Evolutionary conservation across 768 basidiomycete genomes (phyloP).

Genomic region (Candolleomyces eurysporus): DNA sequence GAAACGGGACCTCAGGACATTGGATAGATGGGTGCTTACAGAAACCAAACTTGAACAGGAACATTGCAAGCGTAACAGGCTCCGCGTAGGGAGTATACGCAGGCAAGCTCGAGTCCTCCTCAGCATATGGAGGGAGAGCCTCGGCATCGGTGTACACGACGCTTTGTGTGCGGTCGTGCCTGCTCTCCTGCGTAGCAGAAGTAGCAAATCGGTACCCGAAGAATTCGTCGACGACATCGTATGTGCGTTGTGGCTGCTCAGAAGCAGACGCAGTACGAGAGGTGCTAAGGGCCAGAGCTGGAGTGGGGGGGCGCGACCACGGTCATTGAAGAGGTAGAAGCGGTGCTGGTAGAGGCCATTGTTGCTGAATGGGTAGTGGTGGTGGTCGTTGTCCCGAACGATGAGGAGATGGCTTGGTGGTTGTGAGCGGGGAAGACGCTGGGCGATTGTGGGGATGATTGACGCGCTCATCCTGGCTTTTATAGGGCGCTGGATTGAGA

Average conservation of each 20-base stretch:
- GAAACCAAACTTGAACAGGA: conserved; percentile 64
- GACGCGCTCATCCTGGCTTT: background rate
- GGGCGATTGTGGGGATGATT: background rate
- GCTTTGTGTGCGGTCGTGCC: conserved; percentile 35
- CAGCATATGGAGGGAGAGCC: conserved; percentile 42
- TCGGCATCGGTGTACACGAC: conserved; percentile 22
- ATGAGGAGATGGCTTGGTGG: no score
- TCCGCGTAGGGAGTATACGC: conserved; percentile 41
- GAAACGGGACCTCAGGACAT: background rate
- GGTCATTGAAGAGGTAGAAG: conserved; percentile 3
- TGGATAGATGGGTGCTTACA: conserved; percentile 34
- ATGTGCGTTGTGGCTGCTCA: background rate
- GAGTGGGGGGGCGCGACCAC: background rate
- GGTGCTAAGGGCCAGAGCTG: background rate
- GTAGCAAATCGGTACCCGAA: conserved; percentile 37
- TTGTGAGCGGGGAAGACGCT: background rate
- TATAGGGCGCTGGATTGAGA: background rate
- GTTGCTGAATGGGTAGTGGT: background rate
- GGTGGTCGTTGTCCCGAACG: background rate
- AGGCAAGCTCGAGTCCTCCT: conserved; percentile 35
- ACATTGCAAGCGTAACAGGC: conserved; percentile 55
- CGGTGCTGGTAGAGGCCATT: conserved; percentile 2
- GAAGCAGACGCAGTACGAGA: background rate
- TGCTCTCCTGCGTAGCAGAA: conserved; percentile 36
- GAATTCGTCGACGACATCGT: conserved; percentile 9